phyloP scores from a whole-genome alignment of 208 protist species.

The Acanthamoeba rhysodes region DNA sequence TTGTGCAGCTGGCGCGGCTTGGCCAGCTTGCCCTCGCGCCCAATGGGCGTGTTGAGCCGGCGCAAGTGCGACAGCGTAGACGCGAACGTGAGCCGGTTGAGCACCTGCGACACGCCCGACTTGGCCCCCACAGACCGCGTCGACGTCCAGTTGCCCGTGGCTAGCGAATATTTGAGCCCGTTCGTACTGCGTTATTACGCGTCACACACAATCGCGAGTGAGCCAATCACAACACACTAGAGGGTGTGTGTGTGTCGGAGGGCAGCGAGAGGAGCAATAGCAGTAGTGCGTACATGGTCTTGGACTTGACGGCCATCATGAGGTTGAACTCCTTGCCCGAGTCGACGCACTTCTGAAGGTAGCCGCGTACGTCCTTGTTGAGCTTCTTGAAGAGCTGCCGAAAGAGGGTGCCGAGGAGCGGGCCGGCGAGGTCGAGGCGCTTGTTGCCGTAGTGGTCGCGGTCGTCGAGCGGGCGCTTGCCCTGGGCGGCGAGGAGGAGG shows the following conservation, averaged over 20 bases:
- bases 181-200: constrained; percentile 81
- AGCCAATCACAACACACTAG: neutral
- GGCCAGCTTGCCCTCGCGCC: constrained; percentile 94
- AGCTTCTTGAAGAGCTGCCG: constrained; percentile 83
- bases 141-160: constrained; percentile 98
- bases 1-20: constrained; percentile 97
- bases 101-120: constrained; percentile 91
- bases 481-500: constrained; percentile 91
- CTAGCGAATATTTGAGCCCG: constrained; percentile 96
- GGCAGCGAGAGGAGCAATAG: neutral
- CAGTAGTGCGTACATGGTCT: constrained; percentile 77
- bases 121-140: constrained; percentile 44
- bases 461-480: constrained; percentile 93
- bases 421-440: constrained; percentile 95
- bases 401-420: constrained; percentile 93
- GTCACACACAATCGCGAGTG: neutral
- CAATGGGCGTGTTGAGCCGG: constrained; percentile 98
- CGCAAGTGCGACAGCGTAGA: constrained; percentile 98
- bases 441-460: constrained; percentile 98
- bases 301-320: constrained; percentile 81
- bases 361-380: constrained; percentile 80
- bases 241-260: too few relatives aligned
- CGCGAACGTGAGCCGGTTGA: constrained; percentile 97
- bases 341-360: constrained; percentile 84
- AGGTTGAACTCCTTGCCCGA: constrained; percentile 86